Conservation (phyloP, 148 eudicot species). For the Fallopia convolvulus region DNA sequence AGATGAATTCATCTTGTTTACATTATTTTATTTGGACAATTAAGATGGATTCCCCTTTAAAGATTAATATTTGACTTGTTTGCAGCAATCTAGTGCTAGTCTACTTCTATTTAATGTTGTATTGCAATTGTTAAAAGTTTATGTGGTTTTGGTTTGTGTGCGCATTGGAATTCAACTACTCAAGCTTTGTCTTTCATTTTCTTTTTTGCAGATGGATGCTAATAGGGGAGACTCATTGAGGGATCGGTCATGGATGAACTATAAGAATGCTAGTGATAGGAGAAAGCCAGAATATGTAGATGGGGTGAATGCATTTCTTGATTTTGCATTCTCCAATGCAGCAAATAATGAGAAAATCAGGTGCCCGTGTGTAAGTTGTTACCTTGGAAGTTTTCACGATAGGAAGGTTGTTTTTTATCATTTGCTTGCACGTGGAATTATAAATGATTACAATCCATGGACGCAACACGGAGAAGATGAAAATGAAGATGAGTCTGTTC, state of each 20-base stretch:
- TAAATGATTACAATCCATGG: conserved; percentile 9
- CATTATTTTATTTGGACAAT: background rate
- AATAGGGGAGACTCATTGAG: conserved; percentile 9
- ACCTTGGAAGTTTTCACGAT: conserved; percentile 3
- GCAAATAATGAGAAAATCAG: conserved; percentile 8
- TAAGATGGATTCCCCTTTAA: background rate
- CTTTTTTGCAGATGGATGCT: conserved; percentile 9
- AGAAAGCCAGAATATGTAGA: conserved; percentile 4
- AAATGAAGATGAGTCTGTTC: conserved; percentile 5
- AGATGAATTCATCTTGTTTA: too few relatives aligned
- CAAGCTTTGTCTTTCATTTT: background rate
- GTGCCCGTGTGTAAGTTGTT: conserved; percentile 7
- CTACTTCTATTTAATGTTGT: background rate
- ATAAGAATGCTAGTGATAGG: conserved; percentile 12
- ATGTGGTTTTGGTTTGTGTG: conserved; percentile 1
- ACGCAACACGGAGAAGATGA: conserved; percentile 9
- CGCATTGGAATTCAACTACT: background rate
- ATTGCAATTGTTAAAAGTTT: background rate
- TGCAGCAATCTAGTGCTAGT: background rate
- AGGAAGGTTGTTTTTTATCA: conserved; percentile 7
- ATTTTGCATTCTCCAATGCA: conserved; percentile 6
- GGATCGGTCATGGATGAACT: conserved; percentile 16
- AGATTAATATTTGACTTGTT: background rate
- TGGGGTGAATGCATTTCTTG: conserved; percentile 7
- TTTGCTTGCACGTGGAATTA: conserved; percentile 9